Percentiles rank a stretch among this genome's conserved stretches.
Evolutionary conservation across 768 basidiomycete genomes (phyloP).

Genomic region (Pisolithus sp.): DNA sequence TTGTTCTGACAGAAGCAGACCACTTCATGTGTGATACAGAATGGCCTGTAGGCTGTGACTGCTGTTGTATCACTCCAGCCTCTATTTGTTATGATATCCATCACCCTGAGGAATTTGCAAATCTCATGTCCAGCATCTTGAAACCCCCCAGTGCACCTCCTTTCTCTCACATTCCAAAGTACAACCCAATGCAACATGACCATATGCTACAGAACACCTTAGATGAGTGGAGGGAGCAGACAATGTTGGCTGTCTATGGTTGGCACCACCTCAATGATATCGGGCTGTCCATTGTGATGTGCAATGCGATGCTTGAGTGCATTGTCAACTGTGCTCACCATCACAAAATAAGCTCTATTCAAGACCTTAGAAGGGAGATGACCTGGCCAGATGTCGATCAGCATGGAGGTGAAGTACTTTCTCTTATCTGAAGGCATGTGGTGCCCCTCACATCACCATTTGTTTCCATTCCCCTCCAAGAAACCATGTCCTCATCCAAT

Average conservation of each 20-base stretch:
- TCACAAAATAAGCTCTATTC: neutral
- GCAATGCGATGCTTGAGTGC: slow-evolving; percentile 9
- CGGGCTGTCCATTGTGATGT: slow-evolving; percentile 13
- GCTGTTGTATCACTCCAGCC: neutral
- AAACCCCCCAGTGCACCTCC: slow-evolving; percentile 24
- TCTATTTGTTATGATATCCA: neutral
- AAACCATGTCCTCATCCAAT: neutral
- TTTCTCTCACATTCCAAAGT: slow-evolving; percentile 27
- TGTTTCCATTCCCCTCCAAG: neutral
- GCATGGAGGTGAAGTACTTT: neutral
- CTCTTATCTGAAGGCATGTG: neutral
- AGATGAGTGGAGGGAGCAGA: slow-evolving; percentile 9
- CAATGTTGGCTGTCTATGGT: slow-evolving; percentile 4
- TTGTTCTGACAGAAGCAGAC: neutral
- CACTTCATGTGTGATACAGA: neutral
- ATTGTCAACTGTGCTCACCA: slow-evolving; percentile 22
- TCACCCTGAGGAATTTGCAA: neutral
- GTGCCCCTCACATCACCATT: neutral
- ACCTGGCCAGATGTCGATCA: slow-evolving; percentile 8
- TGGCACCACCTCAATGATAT: neutral
- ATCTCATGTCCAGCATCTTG: neutral
- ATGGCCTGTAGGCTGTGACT: neutral
- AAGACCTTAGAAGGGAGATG: slow-evolving; percentile 16
- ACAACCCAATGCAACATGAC: neutral
- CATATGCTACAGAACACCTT: neutral